A percentile compares a stretch with the other conserved stretches of the same genome.
Evolutionary conservation across 768 basidiomycete species (phyloP).

Genomic region (Suillus alpinus): DNA sequence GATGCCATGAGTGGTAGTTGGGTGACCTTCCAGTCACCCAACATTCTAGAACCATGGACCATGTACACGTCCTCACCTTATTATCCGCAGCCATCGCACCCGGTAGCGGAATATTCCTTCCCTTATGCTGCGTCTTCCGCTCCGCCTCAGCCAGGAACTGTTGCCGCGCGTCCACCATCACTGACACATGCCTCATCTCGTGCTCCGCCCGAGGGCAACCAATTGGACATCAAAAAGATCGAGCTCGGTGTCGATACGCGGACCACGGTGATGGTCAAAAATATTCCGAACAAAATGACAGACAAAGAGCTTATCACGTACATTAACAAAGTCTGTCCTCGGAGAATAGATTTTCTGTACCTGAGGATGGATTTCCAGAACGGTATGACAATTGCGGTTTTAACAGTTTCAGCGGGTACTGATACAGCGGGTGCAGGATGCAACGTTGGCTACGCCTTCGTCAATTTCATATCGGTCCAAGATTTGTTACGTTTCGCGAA

Average conservation of each 20-base stretch:
- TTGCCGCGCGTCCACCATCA: conserved; percentile 18
- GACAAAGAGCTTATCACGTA: conserved; percentile 68
- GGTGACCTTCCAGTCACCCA: conserved; percentile 28
- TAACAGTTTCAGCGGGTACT: conserved; percentile 5
- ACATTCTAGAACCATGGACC: conserved; percentile 28
- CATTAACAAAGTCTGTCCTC: conserved; percentile 69
- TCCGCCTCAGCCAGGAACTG: conserved; percentile 17
- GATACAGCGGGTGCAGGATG: conserved; percentile 45
- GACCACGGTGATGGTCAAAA: conserved; percentile 88
- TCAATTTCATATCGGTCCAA: conserved; percentile 81
- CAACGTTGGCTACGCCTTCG: conserved; percentile 83
- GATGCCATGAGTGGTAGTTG: conserved; percentile 27
- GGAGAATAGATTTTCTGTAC: conserved; percentile 84
- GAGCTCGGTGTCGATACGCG: conserved; percentile 76
- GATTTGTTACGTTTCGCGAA: conserved; percentile 77
- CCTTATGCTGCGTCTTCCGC: neutral
- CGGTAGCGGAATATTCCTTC: conserved; percentile 13
- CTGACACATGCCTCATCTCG: conserved; percentile 27
- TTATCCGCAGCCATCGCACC: conserved; percentile 28
- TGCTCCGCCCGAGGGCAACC: conserved; percentile 43
- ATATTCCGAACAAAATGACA: conserved; percentile 90
- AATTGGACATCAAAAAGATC: conserved; percentile 67
- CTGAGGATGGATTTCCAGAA: conserved; percentile 84
- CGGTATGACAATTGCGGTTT: conserved; percentile 39
- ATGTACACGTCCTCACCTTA: conserved; percentile 28